Conservation (phyloP, 768 basidiomycete genomes). For the Agaricus blazei region DNA sequence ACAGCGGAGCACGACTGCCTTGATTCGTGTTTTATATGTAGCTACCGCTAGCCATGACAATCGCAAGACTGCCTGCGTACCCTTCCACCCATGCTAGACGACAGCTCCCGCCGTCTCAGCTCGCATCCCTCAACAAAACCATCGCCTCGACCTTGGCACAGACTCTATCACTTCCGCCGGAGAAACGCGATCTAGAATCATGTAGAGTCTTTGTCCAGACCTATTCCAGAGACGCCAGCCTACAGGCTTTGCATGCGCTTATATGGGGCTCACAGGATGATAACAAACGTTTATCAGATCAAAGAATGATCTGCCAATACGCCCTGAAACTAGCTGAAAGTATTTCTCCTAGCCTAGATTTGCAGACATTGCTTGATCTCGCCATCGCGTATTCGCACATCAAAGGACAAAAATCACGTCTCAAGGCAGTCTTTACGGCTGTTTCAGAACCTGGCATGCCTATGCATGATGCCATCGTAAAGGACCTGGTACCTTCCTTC, state of each 20-base stretch:
- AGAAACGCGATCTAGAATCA: slow-evolving; percentile 40
- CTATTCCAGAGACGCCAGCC: slow-evolving; percentile 54
- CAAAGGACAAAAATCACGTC: slow-evolving; percentile 29
- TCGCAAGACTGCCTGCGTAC: slow-evolving; percentile 3
- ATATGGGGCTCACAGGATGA: slow-evolving; percentile 43
- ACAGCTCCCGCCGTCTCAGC: slow-evolving; percentile 33
- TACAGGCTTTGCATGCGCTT: slow-evolving; percentile 44
- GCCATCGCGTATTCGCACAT: slow-evolving; percentile 48
- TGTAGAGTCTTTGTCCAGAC: slow-evolving; percentile 47
- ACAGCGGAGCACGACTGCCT: too few relatives aligned
- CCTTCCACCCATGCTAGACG: slow-evolving; percentile 4
- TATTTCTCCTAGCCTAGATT: slow-evolving; percentile 44
- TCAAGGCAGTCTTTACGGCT: slow-evolving; percentile 38
- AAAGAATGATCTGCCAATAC: slow-evolving; percentile 41
- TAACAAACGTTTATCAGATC: slow-evolving; percentile 24
- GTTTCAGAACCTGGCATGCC: slow-evolving; percentile 29
- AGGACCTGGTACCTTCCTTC: slow-evolving; percentile 55
- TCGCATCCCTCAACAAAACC: slow-evolving; percentile 39
- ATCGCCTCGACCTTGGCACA: slow-evolving; percentile 44
- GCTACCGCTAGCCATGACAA: background rate
- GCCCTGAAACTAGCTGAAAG: slow-evolving; percentile 55
- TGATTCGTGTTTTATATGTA: background rate
- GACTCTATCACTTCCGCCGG: slow-evolving; percentile 41
- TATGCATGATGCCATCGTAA: slow-evolving; percentile 26
- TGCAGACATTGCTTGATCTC: slow-evolving; percentile 58